Percentiles rank a stretch among this genome's conserved stretches.
Evolutionary conservation across 1,139 yeast species (phyloP).

Genomic region (Geotrichum europaeum): DNA sequence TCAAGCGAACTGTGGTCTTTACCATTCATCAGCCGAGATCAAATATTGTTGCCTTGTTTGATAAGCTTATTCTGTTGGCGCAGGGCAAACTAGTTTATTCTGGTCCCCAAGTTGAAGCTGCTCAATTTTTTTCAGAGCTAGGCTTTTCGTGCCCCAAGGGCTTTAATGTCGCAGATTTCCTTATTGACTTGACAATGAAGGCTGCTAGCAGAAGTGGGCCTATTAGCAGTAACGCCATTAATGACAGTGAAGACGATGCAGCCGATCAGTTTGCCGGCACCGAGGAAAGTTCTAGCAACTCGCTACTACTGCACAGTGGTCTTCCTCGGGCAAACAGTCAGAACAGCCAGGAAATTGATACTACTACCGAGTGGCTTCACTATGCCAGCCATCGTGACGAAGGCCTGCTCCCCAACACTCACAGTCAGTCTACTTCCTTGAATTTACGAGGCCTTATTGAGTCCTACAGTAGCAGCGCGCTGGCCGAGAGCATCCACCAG

Average conservation of each 20-base stretch:
- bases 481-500: constrained; percentile 44
- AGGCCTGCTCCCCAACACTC: constrained; percentile 1
- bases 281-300: constrained; percentile 21
- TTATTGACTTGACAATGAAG: constrained; percentile 82
- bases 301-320: constrained; percentile 39
- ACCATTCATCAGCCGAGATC: constrained; percentile 98
- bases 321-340: constrained; percentile 19
- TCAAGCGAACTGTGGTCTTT: constrained; percentile 79
- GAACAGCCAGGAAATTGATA: constrained; percentile 30
- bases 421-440: constrained; percentile 2
- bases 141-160: constrained; percentile 86
- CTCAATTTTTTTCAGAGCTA: constrained; percentile 65
- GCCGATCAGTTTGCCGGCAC: constrained; percentile 13
- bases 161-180: constrained; percentile 86
- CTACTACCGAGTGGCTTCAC: constrained; percentile 85
- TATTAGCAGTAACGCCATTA: constrained; percentile 1
- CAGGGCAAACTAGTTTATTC: constrained; percentile 84
- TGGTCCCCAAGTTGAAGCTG: constrained; percentile 49
- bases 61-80: constrained; percentile 70
- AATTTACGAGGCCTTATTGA: constrained; percentile 30
- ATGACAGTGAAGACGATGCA: constrained; percentile 19
- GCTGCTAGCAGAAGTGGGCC: constrained; percentile 29
- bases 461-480: constrained; percentile 46
- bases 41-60: constrained; percentile 86
- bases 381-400: constrained; percentile 82